Evolutionary conservation across 345 rosid species (phyloP), one percentile per base, ranked within the genome.

Genomic region (Citrus hindsii): DNA sequence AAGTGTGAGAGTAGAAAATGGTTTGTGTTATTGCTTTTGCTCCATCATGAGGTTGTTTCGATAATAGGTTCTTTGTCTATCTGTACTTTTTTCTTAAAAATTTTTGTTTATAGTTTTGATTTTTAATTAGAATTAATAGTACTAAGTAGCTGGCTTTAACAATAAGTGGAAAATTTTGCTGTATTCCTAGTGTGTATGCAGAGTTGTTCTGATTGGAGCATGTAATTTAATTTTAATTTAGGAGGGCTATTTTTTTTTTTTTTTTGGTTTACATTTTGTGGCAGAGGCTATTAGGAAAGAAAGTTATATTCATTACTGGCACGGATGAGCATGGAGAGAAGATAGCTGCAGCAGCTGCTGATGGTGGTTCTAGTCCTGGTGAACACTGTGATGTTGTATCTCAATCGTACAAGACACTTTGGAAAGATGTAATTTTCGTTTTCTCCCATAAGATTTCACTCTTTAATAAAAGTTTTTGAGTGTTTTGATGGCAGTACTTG

Each of bases 241-340:
- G 12, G 70, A 69, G 32, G n/a, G 33, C 71, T 32, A 30, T 32
- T 32, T 32, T 79, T 35, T 35, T 35, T n/a, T 35, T 35, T 35
- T 37, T 70, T 48, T 33, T 72, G 74, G 74, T 22, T 77, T 60
- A n/a, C 46, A n/a, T 71, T 48, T 72, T 73, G 78, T 86, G 87
- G 84, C 91, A 95, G 99, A 91, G 99, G 85, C 96, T 93, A 66
- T 82, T 85, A 59, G 97, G 97, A 6, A 95, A 92, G 76, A 88
- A 85, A 77, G 99, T 95, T 80, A 86, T 92, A 78, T 87, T 95
- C 63, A 85, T 95, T 72, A 93, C 99, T 5, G 97, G 99, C 60
- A 92, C 99, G 0, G 99, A 95, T 79, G 98, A 95, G 75, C 98
- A 95, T 25, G 99, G 99, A 37, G 98, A 95, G 90, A 95, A 95